These are phyloP conservation scores for Parastagonospora nodorum DNA, from an alignment of 2,329 filamentous ascomycete species.

Conservation along the genomic window DNA sequence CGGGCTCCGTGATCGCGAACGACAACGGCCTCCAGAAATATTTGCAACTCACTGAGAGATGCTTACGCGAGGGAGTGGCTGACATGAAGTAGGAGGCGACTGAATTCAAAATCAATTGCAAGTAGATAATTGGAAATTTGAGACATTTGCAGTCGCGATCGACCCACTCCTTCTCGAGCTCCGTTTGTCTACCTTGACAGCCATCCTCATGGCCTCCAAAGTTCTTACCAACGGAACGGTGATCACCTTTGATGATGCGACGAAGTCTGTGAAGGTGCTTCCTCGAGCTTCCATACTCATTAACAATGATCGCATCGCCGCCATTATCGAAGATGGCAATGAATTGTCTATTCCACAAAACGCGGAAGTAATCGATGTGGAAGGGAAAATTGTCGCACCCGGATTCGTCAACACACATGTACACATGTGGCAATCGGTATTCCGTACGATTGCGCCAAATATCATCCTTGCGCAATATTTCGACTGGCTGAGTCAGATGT, in stretches of 20 bases:
- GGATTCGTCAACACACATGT: slow-evolving; percentile 64
- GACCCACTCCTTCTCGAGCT: too few relatives aligned
- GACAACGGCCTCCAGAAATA: too few relatives aligned
- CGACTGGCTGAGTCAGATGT: slow-evolving; percentile 9
- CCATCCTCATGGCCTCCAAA: background rate
- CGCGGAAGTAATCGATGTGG: slow-evolving; percentile 53
- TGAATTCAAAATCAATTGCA: too few relatives aligned
- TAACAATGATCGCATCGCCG: slow-evolving; percentile 44
- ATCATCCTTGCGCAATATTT: slow-evolving; percentile 41
- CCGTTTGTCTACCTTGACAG: too few relatives aligned
- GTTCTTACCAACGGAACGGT: slow-evolving; percentile 44
- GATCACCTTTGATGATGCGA: slow-evolving; percentile 48
- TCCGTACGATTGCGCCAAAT: slow-evolving; percentile 59
- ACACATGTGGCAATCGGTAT: slow-evolving; percentile 56
- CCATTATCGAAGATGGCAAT: slow-evolving; percentile 10
- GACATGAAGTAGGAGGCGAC: too few relatives aligned
- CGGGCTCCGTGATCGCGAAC: too few relatives aligned
- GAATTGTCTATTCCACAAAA: slow-evolving; percentile 24
- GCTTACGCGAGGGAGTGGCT: too few relatives aligned
- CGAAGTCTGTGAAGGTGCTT: slow-evolving; percentile 39
- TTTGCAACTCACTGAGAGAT: too few relatives aligned
- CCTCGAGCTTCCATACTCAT: slow-evolving; percentile 51
- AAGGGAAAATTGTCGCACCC: slow-evolving; percentile 57
- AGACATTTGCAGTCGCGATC: too few relatives aligned
- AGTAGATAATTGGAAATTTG: too few relatives aligned